These are phyloP conservation scores for Auriculariales sp. DNA, from an alignment of 768 basidiomycete genomes.

Conservation along the genomic window DNA sequence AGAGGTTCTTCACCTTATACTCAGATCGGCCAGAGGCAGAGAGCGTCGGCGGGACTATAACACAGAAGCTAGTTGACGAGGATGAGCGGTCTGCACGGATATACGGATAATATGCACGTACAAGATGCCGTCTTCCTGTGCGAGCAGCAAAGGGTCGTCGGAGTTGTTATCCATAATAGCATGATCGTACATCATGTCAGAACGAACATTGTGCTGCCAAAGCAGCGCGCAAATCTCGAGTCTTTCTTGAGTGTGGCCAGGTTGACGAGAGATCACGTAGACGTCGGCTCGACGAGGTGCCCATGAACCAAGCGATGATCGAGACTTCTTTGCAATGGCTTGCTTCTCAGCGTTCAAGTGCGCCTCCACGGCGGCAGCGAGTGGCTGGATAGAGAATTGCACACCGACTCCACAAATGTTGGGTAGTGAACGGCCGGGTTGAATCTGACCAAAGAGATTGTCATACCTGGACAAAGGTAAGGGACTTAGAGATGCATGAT, in stretches of 20 bases:
- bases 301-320: conserved; percentile 77
- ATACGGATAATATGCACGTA: conserved; percentile 21
- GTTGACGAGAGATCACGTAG: conserved; percentile 66
- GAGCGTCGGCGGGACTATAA: background rate
- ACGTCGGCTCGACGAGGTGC: conserved; percentile 83
- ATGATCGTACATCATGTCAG: conserved; percentile 78
- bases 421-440: conserved; percentile 38
- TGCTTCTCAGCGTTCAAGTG: conserved; percentile 49
- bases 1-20: conserved; percentile 73
- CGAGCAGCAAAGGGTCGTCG: conserved; percentile 26
- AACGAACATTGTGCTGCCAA: conserved; percentile 73
- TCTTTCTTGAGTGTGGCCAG: conserved; percentile 61
- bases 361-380: conserved; percentile 49
- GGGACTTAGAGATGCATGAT: background rate
- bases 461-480: conserved; percentile 41
- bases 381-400: conserved; percentile 69
- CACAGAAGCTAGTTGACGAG: background rate
- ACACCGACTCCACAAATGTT: conserved; percentile 50
- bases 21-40: conserved; percentile 36
- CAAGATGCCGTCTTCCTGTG: conserved; percentile 71
- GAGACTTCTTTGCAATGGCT: conserved; percentile 51
- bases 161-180: conserved; percentile 50
- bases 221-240: conserved; percentile 62
- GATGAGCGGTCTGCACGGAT: background rate
- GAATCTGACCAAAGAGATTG: conserved; percentile 45